Evolutionary conservation across 108 stramenopile species (phyloP).

Genomic region (Cyclostephanos invisitatus): DNA sequence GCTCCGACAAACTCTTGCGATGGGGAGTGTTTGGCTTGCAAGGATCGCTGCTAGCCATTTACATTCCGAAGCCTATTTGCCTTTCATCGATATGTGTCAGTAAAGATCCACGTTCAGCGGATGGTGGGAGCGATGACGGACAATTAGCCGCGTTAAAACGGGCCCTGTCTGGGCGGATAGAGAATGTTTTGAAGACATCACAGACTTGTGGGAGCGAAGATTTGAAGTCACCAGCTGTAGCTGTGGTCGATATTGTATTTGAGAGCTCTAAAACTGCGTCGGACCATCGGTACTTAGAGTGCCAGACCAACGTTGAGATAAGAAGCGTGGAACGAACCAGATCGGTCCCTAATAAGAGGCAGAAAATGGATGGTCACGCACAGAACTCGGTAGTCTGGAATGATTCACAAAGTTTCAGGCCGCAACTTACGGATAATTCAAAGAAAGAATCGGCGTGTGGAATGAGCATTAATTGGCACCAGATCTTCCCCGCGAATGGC

Average conservation of each 20-base stretch:
- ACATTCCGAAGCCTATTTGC: constrained; percentile 56
- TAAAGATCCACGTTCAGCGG: constrained; percentile 53
- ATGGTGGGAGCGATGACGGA: constrained; percentile 21
- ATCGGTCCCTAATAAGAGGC: neutral
- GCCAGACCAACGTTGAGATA: constrained; percentile 6
- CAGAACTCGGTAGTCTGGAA: neutral
- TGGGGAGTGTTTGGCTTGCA: constrained; percentile 88
- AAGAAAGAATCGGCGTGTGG: constrained; percentile 52
- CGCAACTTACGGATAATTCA: neutral
- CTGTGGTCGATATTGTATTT: constrained; percentile 38
- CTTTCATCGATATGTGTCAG: constrained; percentile 70
- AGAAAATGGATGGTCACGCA: neutral
- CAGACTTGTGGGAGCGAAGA: neutral
- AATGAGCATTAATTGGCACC: constrained; percentile 65
- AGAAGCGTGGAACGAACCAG: constrained; percentile 8
- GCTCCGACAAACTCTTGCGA: constrained; percentile 86
- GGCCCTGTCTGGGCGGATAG: constrained; percentile 56
- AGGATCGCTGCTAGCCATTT: constrained; percentile 54
- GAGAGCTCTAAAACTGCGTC: constrained; percentile 45
- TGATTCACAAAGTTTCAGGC: neutral
- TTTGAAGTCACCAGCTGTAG: constrained; percentile 46
- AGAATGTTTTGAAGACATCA: constrained; percentile 23
- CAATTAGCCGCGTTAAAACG: constrained; percentile 64
- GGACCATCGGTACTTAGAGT: constrained; percentile 21
- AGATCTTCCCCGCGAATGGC: constrained; percentile 8